Evolutionary conservation across 2,329 filamentous ascomycete species (phyloP), one percentile per base, ranked within the genome.

Genomic region (Dothidotthia symphoricarpi): DNA sequence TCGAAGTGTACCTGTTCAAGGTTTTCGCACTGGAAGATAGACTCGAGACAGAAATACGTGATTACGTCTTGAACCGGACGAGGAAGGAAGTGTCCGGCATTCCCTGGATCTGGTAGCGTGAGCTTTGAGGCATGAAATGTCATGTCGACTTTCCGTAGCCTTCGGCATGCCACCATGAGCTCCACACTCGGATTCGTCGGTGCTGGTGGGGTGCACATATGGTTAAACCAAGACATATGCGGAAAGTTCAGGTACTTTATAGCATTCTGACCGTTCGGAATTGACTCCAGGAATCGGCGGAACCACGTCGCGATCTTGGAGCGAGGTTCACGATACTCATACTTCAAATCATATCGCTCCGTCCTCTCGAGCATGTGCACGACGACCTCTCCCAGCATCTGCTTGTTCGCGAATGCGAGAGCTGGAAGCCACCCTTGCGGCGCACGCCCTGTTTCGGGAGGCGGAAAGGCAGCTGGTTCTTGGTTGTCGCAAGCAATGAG

Each of bases 251-350:
- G n/a, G n/a, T n/a, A n/a, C 22, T 25, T 7, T 16, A 24, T 7
- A 16, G 22, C 6, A 24, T 11, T 14, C 6, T 8, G 22, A 14
- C n/a, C 11, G 6, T 13, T 34, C 0, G 38, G 38, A 28, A 41
- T 41, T 1, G 28, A 15, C 4, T 12, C 16, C 0, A 36, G 4
- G 38, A 41, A 41, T 13, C 28, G 19, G 15, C 28, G 28, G 9
- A 41, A 35, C 32, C 38, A 41, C 11, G 38, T 41, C 16, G 38
- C 38, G n/a, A 36, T 41, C 13, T 36, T 36, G 28, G 31, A 41
- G 32, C 28, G 12, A 0, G 19, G 11, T 16, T 24, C 29, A 4
- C 29, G 7, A 4, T 31, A 17, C 5, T 31, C 36, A n/a, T 41
- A 41, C 28, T 41, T 41, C 11, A 36, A 9, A 13, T 36, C 28